A percentile compares a stretch with the other conserved stretches of the same genome.
phyloP scores from a whole-genome alignment of 2,329 filamentous ascomycete species.

The Aureobasidium sp. region DNA sequence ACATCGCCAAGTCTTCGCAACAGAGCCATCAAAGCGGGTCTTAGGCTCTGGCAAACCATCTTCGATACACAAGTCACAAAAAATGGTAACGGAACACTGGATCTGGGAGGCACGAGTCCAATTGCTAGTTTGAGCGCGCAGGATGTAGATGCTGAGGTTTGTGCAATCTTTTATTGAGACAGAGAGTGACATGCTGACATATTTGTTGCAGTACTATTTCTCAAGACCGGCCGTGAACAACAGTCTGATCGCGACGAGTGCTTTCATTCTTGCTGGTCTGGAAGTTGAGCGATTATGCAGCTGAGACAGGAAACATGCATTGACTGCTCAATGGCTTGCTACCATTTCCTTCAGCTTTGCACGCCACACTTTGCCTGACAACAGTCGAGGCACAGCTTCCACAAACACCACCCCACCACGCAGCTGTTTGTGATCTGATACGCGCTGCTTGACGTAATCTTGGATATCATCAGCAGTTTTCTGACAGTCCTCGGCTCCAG shows the following conservation, averaged over 20 bases:
- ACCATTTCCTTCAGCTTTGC: conserved; percentile 43
- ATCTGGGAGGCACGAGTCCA: background rate
- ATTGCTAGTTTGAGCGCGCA: conserved; percentile 3
- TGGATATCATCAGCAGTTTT: conserved; percentile 30
- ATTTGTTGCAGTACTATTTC: background rate
- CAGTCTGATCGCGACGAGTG: conserved; percentile 2
- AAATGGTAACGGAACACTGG: background rate
- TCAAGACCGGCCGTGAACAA: background rate
- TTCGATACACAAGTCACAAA: background rate
- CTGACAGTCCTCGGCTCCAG: conserved; percentile 33
- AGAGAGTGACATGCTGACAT: background rate
- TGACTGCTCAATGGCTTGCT: background rate
- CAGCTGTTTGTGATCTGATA: conserved; percentile 36
- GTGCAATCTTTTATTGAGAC: background rate
- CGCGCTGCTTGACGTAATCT: conserved; percentile 29
- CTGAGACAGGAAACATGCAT: background rate
- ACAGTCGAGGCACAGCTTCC: conserved; percentile 50
- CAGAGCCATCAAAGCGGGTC: background rate
- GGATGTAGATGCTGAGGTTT: background rate
- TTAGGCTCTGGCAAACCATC: background rate
- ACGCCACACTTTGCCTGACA: conserved; percentile 56
- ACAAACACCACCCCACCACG: conserved; percentile 45
- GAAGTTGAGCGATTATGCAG: background rate
- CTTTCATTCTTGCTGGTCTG: background rate
- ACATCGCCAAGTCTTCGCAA: background rate